phyloP scores from a whole-genome alignment of 176 grass and related monocot species.

The Oryza punctata region DNA sequence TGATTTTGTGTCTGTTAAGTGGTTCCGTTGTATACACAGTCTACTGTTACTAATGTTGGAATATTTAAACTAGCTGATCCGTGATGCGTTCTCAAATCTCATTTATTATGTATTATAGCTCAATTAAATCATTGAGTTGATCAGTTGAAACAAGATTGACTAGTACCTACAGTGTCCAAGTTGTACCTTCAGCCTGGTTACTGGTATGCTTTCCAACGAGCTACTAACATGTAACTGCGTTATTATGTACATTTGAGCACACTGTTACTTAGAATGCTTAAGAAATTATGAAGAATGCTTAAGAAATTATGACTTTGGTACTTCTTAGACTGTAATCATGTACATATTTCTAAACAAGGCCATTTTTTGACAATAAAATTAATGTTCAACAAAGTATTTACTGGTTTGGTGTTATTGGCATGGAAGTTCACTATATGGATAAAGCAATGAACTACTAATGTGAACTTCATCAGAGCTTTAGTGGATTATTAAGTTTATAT shows the following conservation, averaged over 20 bases:
- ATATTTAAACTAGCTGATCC: slow-evolving; percentile 34
- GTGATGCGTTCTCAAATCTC: slow-evolving; percentile 7
- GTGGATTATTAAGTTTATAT: slow-evolving; percentile 4
- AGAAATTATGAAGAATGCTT: slow-evolving; percentile 9
- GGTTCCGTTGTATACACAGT: slow-evolving; percentile 27
- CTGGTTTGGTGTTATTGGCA: slow-evolving; percentile 1
- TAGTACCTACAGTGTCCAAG: slow-evolving; percentile 22
- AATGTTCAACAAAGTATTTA: slow-evolving; percentile 1
- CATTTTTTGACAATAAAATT: slow-evolving; percentile 11
- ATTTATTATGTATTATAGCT: slow-evolving; percentile 40
- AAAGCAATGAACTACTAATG: neutral
- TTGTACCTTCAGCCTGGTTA: slow-evolving; percentile 21
- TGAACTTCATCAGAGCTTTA: slow-evolving; percentile 5
- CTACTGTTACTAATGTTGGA: slow-evolving; percentile 20
- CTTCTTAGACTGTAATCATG: slow-evolving; percentile 12
- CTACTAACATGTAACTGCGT: slow-evolving; percentile 21
- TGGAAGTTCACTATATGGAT: slow-evolving; percentile 2
- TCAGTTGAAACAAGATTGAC: slow-evolving; percentile 30
- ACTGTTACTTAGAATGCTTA: slow-evolving; percentile 35
- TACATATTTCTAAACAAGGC: slow-evolving; percentile 14
- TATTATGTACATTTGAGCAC: slow-evolving; percentile 21
- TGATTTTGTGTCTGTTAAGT: slow-evolving; percentile 29
- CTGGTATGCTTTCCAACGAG: slow-evolving; percentile 34
- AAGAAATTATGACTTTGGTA: neutral
- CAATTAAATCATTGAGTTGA: slow-evolving; percentile 36